Base-by-base conservation (phyloP, 371 early-diverging fungal genomes). In the Thermomucor indicae-seudaticae region DNA sequence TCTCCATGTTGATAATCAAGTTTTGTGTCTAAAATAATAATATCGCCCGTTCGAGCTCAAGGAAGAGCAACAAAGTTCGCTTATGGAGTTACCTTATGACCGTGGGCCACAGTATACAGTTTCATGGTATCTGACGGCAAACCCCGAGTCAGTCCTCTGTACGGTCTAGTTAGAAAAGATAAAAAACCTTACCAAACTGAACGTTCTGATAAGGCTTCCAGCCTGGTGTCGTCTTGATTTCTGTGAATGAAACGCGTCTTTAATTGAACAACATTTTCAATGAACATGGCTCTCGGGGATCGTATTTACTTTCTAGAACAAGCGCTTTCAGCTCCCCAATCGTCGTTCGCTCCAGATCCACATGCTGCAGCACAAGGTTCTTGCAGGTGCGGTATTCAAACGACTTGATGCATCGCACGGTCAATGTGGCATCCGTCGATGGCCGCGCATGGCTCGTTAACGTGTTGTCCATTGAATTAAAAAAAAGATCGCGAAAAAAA, bases 371-470 rank as follows among this genome's bases (percentile, higher is more conserved):
- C 28, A 95, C 74, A 47, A 92, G 62, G 65, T 89, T 93, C 57
- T 88, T 90, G 64, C 83, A 75, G 0, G 91, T 91, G 46, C 93
- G 81, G 72, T 89, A 94, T 60, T 92, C 93, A 61, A 95, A 93
- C 30, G 83, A 89, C 62, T 90, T 91, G 62, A 95, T 92, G 44
- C 91, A 71, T 3, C 95, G 80, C 45, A 95, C 72, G 8, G 95
- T 95, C n/a, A 94, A 48, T 0, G 80, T 83, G 20, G 85, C 78
- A 32, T 77, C 72, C 14, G 78, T 77, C 31, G 64, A 50, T 20
- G 84, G 81, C 11, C 75, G 72, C 4, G 73, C 57, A 22, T 75
- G 77, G 55, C 78, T 81, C 12, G 83, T 77, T 6, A 83, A 65
- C 22, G 43, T 48, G 16, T 58, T n/a, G n/a, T n/a, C n/a, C n/a